A percentile compares a stretch with the other conserved stretches of the same genome.
These are phyloP conservation scores for Chrysanthemum seticuspe DNA, from an alignment of 129 eudicot genomes.

Conservation along the genomic window DNA sequence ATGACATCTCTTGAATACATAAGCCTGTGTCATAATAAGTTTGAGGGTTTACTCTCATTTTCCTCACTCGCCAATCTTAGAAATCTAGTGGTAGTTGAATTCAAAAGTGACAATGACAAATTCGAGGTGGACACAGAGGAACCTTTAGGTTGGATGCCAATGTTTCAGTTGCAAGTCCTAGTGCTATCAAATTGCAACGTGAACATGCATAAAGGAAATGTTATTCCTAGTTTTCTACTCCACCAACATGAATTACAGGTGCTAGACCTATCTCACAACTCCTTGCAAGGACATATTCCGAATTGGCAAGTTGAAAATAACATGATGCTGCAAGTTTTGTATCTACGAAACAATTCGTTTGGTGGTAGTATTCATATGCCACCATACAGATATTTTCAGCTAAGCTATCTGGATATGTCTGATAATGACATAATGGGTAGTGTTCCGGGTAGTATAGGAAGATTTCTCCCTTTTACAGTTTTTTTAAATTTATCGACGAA, in stretches of 20 bases:
- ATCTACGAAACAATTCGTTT: constrained; percentile 20
- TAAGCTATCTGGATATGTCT: constrained; percentile 8
- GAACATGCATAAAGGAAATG: background rate
- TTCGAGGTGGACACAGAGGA: constrained; percentile 27
- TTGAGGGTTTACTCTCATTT: constrained; percentile 33
- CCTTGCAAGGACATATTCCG: constrained; percentile 22
- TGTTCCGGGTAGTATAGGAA: constrained; percentile 5
- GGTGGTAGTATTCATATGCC: constrained; percentile 7
- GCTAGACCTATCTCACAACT: constrained; percentile 32
- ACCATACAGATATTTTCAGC: background rate
- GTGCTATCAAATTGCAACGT: constrained; percentile 21
- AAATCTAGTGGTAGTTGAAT: constrained; percentile 26
- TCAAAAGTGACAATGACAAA: background rate
- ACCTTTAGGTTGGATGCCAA: constrained; percentile 20
- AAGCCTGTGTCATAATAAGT: constrained; percentile 18
- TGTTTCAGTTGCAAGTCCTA: constrained; percentile 32
- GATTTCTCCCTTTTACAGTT: background rate
- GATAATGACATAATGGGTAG: constrained; percentile 6
- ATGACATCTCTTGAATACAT: constrained; percentile 32
- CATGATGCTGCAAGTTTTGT: background rate
- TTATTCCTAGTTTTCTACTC: constrained; percentile 29
- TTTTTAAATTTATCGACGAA: constrained; percentile 19
- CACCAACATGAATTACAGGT: constrained; percentile 18
- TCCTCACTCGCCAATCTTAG: constrained; percentile 20
- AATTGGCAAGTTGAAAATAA: constrained; percentile 33